Evolutionary conservation across 208 protist species (phyloP).

Genomic region (Acanthamoeba castellanii): DNA sequence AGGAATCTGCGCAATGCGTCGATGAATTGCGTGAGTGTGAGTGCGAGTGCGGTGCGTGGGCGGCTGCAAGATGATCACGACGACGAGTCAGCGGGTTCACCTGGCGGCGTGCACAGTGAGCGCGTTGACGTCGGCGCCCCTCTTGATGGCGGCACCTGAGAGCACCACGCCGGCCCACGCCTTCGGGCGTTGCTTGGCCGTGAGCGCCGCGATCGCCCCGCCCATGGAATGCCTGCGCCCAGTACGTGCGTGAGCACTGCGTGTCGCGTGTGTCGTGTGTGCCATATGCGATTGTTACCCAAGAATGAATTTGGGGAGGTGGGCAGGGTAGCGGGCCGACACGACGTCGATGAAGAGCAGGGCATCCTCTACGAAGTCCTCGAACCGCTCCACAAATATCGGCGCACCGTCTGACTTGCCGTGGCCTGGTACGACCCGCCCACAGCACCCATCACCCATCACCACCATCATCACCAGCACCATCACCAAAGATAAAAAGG

Average conservation of each 20-base stretch:
- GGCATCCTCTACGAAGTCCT: slow-evolving; percentile 41
- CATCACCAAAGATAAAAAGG: not conserved
- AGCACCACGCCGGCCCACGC: slow-evolving; percentile 32
- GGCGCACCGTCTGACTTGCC: slow-evolving; percentile 59
- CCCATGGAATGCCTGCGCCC: slow-evolving; percentile 63
- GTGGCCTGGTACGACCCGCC: not conserved
- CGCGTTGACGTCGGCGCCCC: slow-evolving; percentile 22
- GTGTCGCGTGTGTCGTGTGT: not conserved
- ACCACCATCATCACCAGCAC: not conserved
- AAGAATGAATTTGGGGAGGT: slow-evolving; percentile 31
- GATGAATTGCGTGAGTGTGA: not conserved
- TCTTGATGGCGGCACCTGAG: slow-evolving; percentile 35
- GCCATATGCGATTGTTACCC: not conserved
- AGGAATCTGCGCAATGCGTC: not conserved
- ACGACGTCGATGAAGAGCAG: slow-evolving; percentile 61
- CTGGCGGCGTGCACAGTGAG: slow-evolving; percentile 35
- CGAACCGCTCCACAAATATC: slow-evolving; percentile 14
- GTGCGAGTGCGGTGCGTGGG: not conserved
- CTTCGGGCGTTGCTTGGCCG: not conserved
- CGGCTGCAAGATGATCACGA: too few relatives aligned
- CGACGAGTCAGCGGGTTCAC: not conserved
- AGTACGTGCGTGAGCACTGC: not conserved
- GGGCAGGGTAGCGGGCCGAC: slow-evolving; percentile 20
- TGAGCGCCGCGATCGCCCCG: slow-evolving; percentile 16
- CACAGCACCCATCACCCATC: not conserved